Conservation (phyloP, 352 stramenopile genomes). For the Phytopythium oedochilum region DNA sequence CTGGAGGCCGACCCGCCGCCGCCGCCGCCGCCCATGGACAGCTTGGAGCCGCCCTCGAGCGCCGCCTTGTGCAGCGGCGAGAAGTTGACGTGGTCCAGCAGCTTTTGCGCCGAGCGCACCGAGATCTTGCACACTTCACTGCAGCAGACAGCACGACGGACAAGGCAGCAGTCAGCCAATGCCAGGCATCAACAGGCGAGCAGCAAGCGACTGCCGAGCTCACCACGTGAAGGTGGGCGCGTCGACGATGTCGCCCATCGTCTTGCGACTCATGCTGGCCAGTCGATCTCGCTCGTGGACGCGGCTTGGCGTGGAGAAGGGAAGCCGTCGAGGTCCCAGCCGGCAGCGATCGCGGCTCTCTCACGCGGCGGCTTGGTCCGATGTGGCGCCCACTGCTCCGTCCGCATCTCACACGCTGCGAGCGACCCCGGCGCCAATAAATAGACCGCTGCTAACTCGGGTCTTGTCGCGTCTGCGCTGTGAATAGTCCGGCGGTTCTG, state of each 20-base stretch:
- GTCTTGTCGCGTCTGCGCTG: no score
- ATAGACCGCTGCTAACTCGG: neutral
- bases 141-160: slow-evolving; percentile 2
- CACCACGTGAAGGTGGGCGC: slow-evolving; percentile 73
- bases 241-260: slow-evolving; percentile 21
- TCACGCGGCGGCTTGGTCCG: neutral
- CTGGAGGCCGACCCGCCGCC: slow-evolving; percentile 2
- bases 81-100: slow-evolving; percentile 86
- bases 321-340: neutral
- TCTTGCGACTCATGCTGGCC: slow-evolving; percentile 5
- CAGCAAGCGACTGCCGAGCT: neutral
- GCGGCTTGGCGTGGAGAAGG: neutral
- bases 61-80: slow-evolving; percentile 83
- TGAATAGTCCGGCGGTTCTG: no score
- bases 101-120: slow-evolving; percentile 80
- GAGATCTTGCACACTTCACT: slow-evolving; percentile 89
- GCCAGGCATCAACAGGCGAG: slow-evolving; percentile 3
- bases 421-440: neutral
- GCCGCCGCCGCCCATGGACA: slow-evolving; percentile 4
- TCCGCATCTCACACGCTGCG: no score
- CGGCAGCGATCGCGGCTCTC: neutral
- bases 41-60: slow-evolving; percentile 34
- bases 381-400: no score
- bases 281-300: neutral
- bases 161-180: neutral